These are phyloP conservation scores for Tillandsia leiboldiana DNA, from an alignment of 176 grass and related monocot genomes.

Conservation along the genomic window DNA sequence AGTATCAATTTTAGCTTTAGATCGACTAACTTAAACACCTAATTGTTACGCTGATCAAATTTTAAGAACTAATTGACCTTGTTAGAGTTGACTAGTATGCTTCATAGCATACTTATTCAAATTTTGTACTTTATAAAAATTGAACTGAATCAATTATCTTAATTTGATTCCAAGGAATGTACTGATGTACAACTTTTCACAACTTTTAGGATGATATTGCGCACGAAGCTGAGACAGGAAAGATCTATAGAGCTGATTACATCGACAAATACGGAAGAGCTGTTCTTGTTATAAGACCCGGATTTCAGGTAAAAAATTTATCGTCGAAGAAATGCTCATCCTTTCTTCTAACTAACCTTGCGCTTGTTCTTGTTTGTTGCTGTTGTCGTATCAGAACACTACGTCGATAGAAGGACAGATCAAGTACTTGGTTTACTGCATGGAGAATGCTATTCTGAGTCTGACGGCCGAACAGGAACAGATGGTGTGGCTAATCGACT, in stretches of 20 bases:
- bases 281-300: conserved; percentile 77
- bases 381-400: conserved; percentile 42
- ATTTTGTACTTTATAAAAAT: no score
- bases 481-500: conserved; percentile 82
- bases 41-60: no score
- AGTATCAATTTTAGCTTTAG: no score
- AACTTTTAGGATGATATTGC: conserved; percentile 51
- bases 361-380: background rate
- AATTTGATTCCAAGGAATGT: background rate
- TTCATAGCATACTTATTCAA: no score
- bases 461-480: conserved; percentile 50
- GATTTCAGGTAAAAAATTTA: conserved; percentile 45
- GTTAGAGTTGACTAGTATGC: no score
- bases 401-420: conserved; percentile 49
- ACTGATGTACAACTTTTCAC: conserved; percentile 3
- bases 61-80: no score
- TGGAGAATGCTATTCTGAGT: conserved; percentile 71
- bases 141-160: no score
- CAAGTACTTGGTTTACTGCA: conserved; percentile 69
- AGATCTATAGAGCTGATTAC: conserved; percentile 71
- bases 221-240: conserved; percentile 67
- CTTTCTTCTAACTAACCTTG: background rate
- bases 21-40: no score
- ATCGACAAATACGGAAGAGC: conserved; percentile 63
- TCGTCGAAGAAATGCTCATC: background rate